These are phyloP conservation scores for Ceratocystis papillata DNA, from an alignment of 2,329 filamentous ascomycete species.

Conservation along the genomic window DNA sequence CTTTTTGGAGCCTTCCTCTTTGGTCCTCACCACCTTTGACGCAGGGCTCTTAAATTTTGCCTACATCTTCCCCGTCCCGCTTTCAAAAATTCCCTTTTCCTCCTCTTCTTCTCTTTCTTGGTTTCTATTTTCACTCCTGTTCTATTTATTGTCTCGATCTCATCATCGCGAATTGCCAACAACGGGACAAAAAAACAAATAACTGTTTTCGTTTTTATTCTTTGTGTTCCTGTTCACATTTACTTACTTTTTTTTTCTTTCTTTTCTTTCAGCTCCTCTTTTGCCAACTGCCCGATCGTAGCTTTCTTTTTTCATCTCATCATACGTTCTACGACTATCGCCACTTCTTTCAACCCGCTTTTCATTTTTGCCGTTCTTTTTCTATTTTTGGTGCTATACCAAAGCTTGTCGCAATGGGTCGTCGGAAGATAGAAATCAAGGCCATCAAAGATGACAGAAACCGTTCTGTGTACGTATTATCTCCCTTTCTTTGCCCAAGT, in stretches of 20 bases:
- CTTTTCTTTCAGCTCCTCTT: not conserved
- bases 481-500: not conserved
- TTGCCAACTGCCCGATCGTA: not conserved
- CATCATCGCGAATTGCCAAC: not conserved
- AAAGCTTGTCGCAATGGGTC: constrained; percentile 55
- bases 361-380: not conserved
- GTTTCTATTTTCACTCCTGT: constrained; percentile 12
- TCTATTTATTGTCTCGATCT: constrained; percentile 9
- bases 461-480: constrained; percentile 73
- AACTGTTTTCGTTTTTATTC: not conserved
- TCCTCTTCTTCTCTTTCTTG: constrained; percentile 1
- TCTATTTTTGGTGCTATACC: constrained; percentile 9
- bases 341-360: not conserved
- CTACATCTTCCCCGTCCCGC: constrained; percentile 2
- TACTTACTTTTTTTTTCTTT: not conserved
- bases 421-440: constrained; percentile 99
- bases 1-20: constrained; percentile 12
- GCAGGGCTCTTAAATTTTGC: constrained; percentile 2
- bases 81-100: not conserved
- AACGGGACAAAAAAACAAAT: not conserved
- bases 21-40: constrained; percentile 12
- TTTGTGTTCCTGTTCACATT: not conserved
- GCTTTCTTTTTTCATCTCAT: not conserved
- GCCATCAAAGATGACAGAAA: constrained; percentile 98
- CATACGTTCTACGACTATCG: constrained; percentile 1